Base-by-base conservation (phyloP, 768 basidiomycete species). In the Punctularia strigosozonata region DNA sequence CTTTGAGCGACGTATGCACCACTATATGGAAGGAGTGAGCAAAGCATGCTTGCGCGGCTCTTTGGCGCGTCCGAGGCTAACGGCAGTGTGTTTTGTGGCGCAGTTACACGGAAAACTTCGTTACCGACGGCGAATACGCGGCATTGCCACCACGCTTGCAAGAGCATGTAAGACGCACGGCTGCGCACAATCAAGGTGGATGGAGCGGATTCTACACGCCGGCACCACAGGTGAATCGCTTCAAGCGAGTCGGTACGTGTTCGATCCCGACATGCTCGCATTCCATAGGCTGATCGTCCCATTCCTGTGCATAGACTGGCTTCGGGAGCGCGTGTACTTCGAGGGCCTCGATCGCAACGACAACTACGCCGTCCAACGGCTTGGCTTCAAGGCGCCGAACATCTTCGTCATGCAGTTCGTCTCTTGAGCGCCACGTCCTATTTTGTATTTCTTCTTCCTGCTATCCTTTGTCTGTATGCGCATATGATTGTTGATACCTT, bases 331-430 rank as follows among this genome's bases (percentile, higher is more conserved):
- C 39, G 63, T 69, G 17, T 84, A 66, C 55, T 86, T 88, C 42
- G 84, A 88, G 42, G 65, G 68, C 13, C 48, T 89, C 40, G 46
- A 46, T 8, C 73, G 65, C 51, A 71, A 79, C 45, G 81, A 85
- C 46, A 50, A 48, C 6, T 88, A 87, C 47, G 62, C 68, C 2
- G 46, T 58, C 20, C 53, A 63, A 6, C 70, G 83, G 5, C 71
- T 89, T 21, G 86, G 86, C 2, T 89, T 74, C 59, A 69, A 66
- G 39, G 86, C 86, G 3, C 75, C 84, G 5, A 88, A 89, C 51
- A 71, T 87, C 26, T 84, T 84, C 52, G 65, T 86, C 26, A 75
- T 88, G 78, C 67, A 69, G 39, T 45, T 83, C n/a, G n/a, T n/a
- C n/a, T n/a, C n/a, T n/a, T n/a, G n/a, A n/a, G n/a, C n/a, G n/a